Conservation (phyloP, 768 basidiomycete species). For the Lactarius evosmus region DNA sequence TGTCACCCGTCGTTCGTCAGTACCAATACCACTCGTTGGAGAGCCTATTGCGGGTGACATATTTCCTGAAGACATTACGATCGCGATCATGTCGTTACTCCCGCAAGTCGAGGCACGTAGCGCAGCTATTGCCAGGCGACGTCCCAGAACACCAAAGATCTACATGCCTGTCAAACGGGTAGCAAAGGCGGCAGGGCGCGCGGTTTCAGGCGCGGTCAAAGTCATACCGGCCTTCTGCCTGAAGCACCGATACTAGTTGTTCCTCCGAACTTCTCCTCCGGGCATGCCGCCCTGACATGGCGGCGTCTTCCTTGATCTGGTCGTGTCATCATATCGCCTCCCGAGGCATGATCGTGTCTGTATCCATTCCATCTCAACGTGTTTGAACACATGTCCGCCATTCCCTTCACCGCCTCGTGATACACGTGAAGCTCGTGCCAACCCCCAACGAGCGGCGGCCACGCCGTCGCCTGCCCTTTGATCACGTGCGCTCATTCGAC, state of each 20-base stretch:
- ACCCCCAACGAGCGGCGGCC: constrained; percentile 17
- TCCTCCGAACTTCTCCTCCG: background rate
- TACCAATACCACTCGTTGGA: constrained; percentile 3
- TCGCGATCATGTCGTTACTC: constrained; percentile 25
- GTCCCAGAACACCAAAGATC: constrained; percentile 1
- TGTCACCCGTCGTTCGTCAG: constrained; percentile 9
- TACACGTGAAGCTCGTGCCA: constrained; percentile 20
- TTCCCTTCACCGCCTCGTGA: constrained; percentile 23
- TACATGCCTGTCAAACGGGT: constrained; percentile 14
- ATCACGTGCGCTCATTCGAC: constrained; percentile 20
- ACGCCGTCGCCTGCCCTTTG: constrained; percentile 24
- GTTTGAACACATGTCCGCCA: constrained; percentile 14
- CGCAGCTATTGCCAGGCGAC: constrained; percentile 15
- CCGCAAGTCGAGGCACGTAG: constrained; percentile 23
- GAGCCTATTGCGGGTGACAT: constrained; percentile 6
- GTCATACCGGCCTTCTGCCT: constrained; percentile 19
- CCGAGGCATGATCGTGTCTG: constrained; percentile 21
- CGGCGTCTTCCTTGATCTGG: constrained; percentile 7
- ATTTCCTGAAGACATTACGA: constrained; percentile 27
- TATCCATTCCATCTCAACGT: constrained; percentile 24
- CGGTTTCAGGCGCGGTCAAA: constrained; percentile 13
- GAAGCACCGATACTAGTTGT: constrained; percentile 15
- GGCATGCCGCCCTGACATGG: background rate
- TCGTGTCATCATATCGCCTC: constrained; percentile 16
- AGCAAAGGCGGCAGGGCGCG: constrained; percentile 21